Evolutionary conservation across 2,329 filamentous ascomycete species (phyloP).

Genomic region (Periconia sp.): DNA sequence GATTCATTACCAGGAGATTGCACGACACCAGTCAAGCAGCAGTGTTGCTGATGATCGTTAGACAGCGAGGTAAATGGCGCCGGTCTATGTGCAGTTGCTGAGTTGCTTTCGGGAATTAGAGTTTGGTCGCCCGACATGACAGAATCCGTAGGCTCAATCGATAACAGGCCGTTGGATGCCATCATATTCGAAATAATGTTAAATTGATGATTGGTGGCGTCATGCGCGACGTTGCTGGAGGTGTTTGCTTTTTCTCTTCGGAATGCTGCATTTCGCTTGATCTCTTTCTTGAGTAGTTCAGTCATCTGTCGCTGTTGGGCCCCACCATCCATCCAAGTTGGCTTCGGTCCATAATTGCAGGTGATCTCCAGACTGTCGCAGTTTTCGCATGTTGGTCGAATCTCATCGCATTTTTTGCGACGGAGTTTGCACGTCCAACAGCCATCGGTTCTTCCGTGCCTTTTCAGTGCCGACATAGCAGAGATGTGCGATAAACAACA

Average conservation of each 20-base stretch:
- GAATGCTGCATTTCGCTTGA: constrained; percentile 15
- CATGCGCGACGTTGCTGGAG: background rate
- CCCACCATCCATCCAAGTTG: constrained; percentile 20
- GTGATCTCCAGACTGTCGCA: constrained; percentile 16
- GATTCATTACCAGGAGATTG: constrained; percentile 14
- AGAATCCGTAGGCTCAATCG: background rate
- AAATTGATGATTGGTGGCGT: background rate
- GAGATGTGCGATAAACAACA: too few species aligned
- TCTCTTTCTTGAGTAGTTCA: constrained; percentile 13
- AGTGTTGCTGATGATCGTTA: constrained; percentile 8
- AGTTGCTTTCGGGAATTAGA: background rate
- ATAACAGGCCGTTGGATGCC: background rate
- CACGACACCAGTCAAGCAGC: constrained; percentile 2
- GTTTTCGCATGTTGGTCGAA: constrained; percentile 10
- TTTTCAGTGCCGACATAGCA: too few species aligned
- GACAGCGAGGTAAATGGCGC: constrained; percentile 8
- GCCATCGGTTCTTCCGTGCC: constrained; percentile 12
- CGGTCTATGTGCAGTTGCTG: background rate
- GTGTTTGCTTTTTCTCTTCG: constrained; percentile 13
- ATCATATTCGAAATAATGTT: background rate
- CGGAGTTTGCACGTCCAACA: constrained; percentile 26
- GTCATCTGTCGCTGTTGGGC: constrained; percentile 12
- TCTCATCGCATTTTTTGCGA: constrained; percentile 20
- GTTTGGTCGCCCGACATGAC: background rate
- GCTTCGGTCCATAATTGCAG: constrained; percentile 16